Percentiles rank a stretch among this genome's conserved stretches.
phyloP scores from a whole-genome alignment of 2,329 filamentous ascomycete genomes.

The Gaeumannomyces sp. region DNA sequence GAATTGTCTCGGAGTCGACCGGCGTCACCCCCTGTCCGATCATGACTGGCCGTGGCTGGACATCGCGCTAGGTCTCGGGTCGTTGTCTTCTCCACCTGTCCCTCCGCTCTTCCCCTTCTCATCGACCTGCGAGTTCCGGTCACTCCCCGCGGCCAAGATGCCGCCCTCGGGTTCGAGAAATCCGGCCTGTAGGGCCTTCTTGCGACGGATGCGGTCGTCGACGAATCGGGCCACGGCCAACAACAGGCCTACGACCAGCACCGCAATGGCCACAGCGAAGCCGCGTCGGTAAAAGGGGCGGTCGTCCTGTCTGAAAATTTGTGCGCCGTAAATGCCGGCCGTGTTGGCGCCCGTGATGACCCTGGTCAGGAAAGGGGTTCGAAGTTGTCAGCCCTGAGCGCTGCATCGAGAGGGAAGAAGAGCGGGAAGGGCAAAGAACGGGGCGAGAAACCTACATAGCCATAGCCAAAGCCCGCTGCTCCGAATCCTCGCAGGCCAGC shows the following conservation, averaged over 20 bases:
- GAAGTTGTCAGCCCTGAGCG: not conserved
- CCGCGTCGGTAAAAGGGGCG: conserved; percentile 43
- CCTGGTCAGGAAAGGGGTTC: conserved; percentile 20
- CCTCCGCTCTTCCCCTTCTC: conserved; percentile 7
- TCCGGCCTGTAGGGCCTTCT: conserved; percentile 7
- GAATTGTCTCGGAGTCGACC: not conserved
- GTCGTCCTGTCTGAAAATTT: conserved; percentile 51
- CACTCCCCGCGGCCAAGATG: not conserved
- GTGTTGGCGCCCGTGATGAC: conserved; percentile 58
- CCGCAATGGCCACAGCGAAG: conserved; percentile 38
- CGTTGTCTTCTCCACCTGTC: not conserved
- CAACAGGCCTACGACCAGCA: conserved; percentile 35
- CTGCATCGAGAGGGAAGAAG: too few relatives aligned
- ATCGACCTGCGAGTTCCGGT: conserved; percentile 11
- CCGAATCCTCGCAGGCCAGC: conserved; percentile 47
- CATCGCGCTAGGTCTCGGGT: not conserved
- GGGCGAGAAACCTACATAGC: conserved; percentile 33
- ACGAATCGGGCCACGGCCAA: conserved; percentile 36
- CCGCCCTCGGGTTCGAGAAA: not conserved
- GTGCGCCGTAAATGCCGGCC: conserved; percentile 54
- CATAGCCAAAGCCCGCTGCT: conserved; percentile 54
- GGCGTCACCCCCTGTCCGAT: not conserved
- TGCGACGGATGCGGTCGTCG: conserved; percentile 30
- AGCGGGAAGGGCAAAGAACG: not conserved
- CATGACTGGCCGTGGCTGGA: conserved; percentile 1